Percentiles rank a stretch among this genome's conserved stretches.
These are phyloP conservation scores for Populus alba DNA, from an alignment of 345 rosid genomes.

Conservation along the genomic window DNA sequence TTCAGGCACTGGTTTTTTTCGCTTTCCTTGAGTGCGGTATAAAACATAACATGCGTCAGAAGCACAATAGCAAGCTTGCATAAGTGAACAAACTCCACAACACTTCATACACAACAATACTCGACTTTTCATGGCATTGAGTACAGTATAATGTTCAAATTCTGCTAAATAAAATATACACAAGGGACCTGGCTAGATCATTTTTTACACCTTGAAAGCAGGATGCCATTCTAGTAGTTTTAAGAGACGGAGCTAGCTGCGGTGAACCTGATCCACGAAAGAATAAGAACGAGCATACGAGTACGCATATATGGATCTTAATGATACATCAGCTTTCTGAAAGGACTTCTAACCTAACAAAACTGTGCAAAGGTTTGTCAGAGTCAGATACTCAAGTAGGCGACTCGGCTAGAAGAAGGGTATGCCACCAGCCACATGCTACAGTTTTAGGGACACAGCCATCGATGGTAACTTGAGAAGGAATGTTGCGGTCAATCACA, in stretches of 20 bases:
- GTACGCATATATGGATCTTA: constrained; percentile 10
- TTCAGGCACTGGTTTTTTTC: background rate
- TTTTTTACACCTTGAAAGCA: constrained; percentile 14
- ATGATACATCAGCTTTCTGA: constrained; percentile 1
- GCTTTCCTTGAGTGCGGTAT: background rate
- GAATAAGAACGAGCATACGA: constrained; percentile 29
- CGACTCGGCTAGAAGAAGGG: constrained; percentile 69
- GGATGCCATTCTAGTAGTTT: background rate
- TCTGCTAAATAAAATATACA: constrained; percentile 19
- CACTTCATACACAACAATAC: background rate
- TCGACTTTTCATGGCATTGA: constrained; percentile 3
- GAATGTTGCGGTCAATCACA: constrained; percentile 76
- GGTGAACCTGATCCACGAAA: constrained; percentile 20
- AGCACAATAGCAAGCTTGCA: background rate
- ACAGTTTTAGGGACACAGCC: constrained; percentile 60
- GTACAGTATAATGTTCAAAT: constrained; percentile 13
- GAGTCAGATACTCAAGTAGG: constrained; percentile 41
- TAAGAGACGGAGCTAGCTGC: constrained; percentile 4
- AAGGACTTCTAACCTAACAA: constrained; percentile 55
- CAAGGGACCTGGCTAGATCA: constrained; percentile 24
- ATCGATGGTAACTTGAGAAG: constrained; percentile 60
- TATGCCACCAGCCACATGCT: constrained; percentile 99
- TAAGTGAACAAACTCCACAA: background rate
- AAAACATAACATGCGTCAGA: background rate
- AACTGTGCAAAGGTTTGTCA: constrained; percentile 36